Evolutionary conservation across 257 asterid species (phyloP), one percentile per base, ranked within the genome.

Genomic region (Linaria vulgaris): DNA sequence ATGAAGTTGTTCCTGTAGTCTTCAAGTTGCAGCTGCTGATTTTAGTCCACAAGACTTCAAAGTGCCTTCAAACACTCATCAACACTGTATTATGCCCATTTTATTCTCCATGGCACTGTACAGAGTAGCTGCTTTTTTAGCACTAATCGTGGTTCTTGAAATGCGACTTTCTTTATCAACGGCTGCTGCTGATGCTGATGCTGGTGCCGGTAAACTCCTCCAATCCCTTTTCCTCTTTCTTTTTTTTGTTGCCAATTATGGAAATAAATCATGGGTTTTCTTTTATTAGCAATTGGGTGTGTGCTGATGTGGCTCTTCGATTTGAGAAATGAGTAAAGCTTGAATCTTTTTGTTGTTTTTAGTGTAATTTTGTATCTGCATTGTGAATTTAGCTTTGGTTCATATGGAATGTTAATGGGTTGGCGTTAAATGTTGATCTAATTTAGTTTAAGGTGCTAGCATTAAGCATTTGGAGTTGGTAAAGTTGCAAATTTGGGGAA

Each of bases 171-270:
- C 76, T 56, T 51, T n/a, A 10, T 43, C 83, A 81, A 73, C 75
- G 59, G 86, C 91, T 64, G 60, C 76, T 59, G 56, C 73, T 48
- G 95, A n/a, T n/a, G n/a, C n/a, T n/a, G n/a, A n/a, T n/a, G 86
- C 91, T 64, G 60, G 74, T 59, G 56, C 73, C 44, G 95, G 95
- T 88, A 62, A 72, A 70, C 71, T 43, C 60, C 62, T 1, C 14
- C 25, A 2, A 31, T 58, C 56, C 9, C 17, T 1, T 24, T 5
- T 31, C 30, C 6, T 1, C 14, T 34, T 13, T 30, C 30, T 56
- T 38, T 27, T 67, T 68, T 57, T 57, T 11, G 37, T 63, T n/a
- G n/a, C n/a, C n/a, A n/a, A n/a, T n/a, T n/a, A n/a, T n/a, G n/a
- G n/a, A n/a, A n/a, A n/a, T n/a, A 5, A 38, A 54, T 69, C 39